phyloP scores from a whole-genome alignment of 306 rosid genomes.

The Vicia sativa region DNA sequence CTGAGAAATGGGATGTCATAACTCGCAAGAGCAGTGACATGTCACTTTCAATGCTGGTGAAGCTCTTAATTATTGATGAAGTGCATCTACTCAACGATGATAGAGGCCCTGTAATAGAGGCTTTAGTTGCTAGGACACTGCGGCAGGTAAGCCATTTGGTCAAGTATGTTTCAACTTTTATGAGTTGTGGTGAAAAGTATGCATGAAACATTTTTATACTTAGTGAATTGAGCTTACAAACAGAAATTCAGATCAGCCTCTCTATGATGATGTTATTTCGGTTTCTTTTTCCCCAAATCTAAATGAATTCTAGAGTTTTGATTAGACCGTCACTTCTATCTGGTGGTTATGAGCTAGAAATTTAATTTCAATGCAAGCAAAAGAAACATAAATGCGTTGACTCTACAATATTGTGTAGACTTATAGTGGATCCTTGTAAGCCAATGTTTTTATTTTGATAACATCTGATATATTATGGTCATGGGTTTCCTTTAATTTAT shows the following conservation, averaged over 20 bases:
- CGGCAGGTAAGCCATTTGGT: slow-evolving; percentile 70
- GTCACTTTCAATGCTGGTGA: slow-evolving; percentile 94
- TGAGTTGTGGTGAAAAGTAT: slow-evolving; percentile 24
- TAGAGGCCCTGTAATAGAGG: slow-evolving; percentile 98
- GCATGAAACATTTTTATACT: slow-evolving; percentile 25
- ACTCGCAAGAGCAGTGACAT: slow-evolving; percentile 99
- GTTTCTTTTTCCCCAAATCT: slow-evolving; percentile 15
- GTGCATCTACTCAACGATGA: slow-evolving; percentile 97
- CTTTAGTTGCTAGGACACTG: slow-evolving; percentile 91
- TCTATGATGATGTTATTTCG: not conserved
- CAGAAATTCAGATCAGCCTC: slow-evolving; percentile 16
- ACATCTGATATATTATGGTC: slow-evolving; percentile 24
- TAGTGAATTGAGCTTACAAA: slow-evolving; percentile 2
- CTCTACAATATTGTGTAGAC: slow-evolving; percentile 7
- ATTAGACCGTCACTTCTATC: slow-evolving; percentile 13
- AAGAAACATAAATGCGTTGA: slow-evolving; percentile 13
- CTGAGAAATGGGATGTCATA: slow-evolving; percentile 99
- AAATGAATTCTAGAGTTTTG: slow-evolving; percentile 9
- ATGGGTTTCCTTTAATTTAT: slow-evolving; percentile 14
- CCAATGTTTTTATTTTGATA: slow-evolving; percentile 16
- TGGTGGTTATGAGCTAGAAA: slow-evolving; percentile 15
- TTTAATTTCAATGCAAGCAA: slow-evolving; percentile 9
- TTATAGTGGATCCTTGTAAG: not conserved
- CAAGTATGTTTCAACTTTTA: slow-evolving; percentile 24
- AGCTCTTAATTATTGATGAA: slow-evolving; percentile 94